These are phyloP conservation scores for Cryphonectria parasitica DNA, from an alignment of 2,329 filamentous ascomycete species.

Conservation along the genomic window DNA sequence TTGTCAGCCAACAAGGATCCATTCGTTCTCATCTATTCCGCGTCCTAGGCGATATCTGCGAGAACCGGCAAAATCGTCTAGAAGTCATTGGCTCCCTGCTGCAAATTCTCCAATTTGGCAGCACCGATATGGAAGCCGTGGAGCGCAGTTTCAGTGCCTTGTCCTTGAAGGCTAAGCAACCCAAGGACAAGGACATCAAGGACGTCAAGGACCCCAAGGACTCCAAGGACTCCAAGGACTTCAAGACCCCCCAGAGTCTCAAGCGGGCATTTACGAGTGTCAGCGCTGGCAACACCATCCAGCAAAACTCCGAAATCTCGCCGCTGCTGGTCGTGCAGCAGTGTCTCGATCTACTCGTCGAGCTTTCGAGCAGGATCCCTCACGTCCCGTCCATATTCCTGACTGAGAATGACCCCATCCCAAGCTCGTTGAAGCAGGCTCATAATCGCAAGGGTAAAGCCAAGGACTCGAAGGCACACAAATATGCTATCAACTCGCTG, in stretches of 20 bases:
- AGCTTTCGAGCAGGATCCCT: conserved; percentile 80
- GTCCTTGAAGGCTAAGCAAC: conserved; percentile 86
- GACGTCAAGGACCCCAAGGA: conserved; percentile 68
- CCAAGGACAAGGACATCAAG: conserved; percentile 67
- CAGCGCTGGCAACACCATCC: conserved; percentile 47
- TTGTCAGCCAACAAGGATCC: conserved; percentile 88
- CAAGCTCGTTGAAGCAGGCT: conserved; percentile 75
- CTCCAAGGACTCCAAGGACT: conserved; percentile 61
- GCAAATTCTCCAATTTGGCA: conserved; percentile 94
- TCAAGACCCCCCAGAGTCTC: conserved; percentile 78
- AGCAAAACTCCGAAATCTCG: conserved; percentile 82
- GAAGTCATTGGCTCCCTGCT: conserved; percentile 93
- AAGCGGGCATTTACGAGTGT: conserved; percentile 74
- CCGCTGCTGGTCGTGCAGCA: conserved; percentile 96
- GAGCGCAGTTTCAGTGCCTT: conserved; percentile 95
- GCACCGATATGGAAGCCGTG: conserved; percentile 87
- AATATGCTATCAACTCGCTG: conserved; percentile 90
- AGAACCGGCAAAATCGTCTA: conserved; percentile 93
- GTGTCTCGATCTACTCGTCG: conserved; percentile 83
- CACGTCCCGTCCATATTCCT: conserved; percentile 92
- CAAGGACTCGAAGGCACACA: conserved; percentile 81
- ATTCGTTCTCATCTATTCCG: conserved; percentile 82
- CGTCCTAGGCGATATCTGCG: conserved; percentile 88
- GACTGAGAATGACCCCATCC: conserved; percentile 83
- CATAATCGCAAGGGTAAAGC: conserved; percentile 83